Base-by-base conservation (phyloP, 345 rosid genomes). In the Laguncularia racemosa region DNA sequence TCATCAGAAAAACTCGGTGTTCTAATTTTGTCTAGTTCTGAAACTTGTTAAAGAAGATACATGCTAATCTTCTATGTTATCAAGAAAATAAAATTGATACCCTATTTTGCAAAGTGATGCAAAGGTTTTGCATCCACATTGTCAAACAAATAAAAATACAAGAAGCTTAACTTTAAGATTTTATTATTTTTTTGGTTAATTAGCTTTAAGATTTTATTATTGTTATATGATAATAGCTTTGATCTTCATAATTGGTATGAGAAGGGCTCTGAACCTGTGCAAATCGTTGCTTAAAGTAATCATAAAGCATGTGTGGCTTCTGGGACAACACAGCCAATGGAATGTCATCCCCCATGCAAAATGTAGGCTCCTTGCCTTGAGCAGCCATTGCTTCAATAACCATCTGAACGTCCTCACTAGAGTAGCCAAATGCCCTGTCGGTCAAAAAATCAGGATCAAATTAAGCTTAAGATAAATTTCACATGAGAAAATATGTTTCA, bases 371-470 rank as follows among this genome's bases (percentile, higher is more conserved):
- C 75, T 92, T 92, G 55, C 96, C 99, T 75, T 93, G 96, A 6
- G 96, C 63, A 66, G 99, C 97, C 99, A 93, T 93, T 33, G 78
- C 64, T 75, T 93, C 97, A 78, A 93, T 93, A 68, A 93, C 82
- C 99, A 93, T 93, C 73, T 93, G 99, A 20, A 93, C 99, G 75
- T 93, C 99, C 72, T 93, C 99, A 59, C 99, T 93, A 52, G 99
- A 93, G 71, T 89, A 93, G 64, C 99, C 99, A 66, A 78, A 93
- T 52, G 97, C 95, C 79, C 99, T 93, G 53, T n/a, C 63, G 67
- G 69, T 52, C 60, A 75, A 48, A 67, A 52, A 15, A 61, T 2
- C 63, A 50, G 52, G 53, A n/a, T 55, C 50, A 15, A 65, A n/a
- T 54, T 57, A 66, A 20, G 40, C 15, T 53, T 16, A 28, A 69